Percentiles rank a stretch among this genome's conserved stretches.
phyloP scores from a whole-genome alignment of 2,329 filamentous ascomycete species.

The Fusarium newnesense region DNA sequence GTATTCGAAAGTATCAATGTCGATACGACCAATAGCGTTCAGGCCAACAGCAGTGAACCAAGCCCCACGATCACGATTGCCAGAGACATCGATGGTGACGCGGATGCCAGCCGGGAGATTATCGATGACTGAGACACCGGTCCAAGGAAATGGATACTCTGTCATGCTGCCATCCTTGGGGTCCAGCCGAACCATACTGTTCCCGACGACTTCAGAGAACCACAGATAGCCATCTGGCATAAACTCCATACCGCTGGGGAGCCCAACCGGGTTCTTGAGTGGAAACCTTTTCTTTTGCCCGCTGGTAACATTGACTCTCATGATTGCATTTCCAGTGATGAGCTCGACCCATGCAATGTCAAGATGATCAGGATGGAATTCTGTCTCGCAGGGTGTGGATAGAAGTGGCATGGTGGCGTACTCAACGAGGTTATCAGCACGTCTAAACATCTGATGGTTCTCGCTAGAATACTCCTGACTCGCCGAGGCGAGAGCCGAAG shows the following conservation, averaged over 20 bases:
- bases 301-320: background rate
- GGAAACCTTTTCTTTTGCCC: background rate
- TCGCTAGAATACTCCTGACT: no score
- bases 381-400: background rate
- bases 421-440: background rate
- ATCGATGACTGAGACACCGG: background rate
- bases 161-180: background rate
- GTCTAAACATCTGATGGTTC: background rate
- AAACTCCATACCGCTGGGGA: background rate
- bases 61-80: background rate
- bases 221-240: background rate
- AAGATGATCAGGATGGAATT: background rate
- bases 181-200: background rate
- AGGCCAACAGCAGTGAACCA: background rate
- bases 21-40: background rate
- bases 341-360: background rate
- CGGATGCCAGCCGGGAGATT: background rate
- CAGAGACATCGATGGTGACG: background rate
- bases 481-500: no score
- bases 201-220: background rate
- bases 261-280: background rate
- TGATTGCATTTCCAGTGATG: background rate
- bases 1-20: background rate
- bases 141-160: background rate
- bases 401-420: background rate